Evolutionary conservation across 495 filamentous ascomycete genomes (phyloP).

Genomic region (Annulohypoxylon stygium): DNA sequence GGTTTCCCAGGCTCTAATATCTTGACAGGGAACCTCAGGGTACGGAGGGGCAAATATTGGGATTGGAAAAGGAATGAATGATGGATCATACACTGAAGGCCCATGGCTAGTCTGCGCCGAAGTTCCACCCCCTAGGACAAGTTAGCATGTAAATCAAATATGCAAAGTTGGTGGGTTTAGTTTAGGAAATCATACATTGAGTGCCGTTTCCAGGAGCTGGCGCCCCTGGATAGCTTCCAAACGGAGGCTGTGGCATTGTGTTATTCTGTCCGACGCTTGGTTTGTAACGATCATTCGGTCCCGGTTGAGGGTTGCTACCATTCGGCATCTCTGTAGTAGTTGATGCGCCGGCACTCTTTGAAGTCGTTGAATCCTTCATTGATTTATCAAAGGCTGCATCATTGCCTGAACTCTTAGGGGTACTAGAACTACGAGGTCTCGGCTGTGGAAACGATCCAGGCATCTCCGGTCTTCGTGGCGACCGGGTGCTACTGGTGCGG

Average conservation of each 20-base stretch:
- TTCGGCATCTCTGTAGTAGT: slow-evolving; percentile 12
- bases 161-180: not conserved
- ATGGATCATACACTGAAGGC: slow-evolving; percentile 57
- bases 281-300: slow-evolving; percentile 49
- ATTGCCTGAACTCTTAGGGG: slow-evolving; percentile 40
- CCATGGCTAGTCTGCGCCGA: slow-evolving; percentile 33
- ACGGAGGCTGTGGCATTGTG: slow-evolving; percentile 2
- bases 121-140: slow-evolving; percentile 11
- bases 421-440: slow-evolving; percentile 44
- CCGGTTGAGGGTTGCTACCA: slow-evolving; percentile 32
- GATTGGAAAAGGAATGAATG: slow-evolving; percentile 4
- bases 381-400: slow-evolving; percentile 44
- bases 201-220: slow-evolving; percentile 15
- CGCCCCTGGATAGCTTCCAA: slow-evolving; percentile 11
- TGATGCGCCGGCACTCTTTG: not conserved
- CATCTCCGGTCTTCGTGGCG: slow-evolving; percentile 33
- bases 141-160: slow-evolving; percentile 18
- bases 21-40: not conserved
- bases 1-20: not conserved
- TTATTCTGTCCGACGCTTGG: slow-evolving; percentile 27
- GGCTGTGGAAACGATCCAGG: slow-evolving; percentile 42
- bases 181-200: slow-evolving; percentile 34
- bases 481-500: slow-evolving; percentile 44
- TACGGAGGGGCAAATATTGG: not conserved
- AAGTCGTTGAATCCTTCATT: not conserved